Conservation (phyloP, 83 land plant genomes). For the Picea abies region DNA sequence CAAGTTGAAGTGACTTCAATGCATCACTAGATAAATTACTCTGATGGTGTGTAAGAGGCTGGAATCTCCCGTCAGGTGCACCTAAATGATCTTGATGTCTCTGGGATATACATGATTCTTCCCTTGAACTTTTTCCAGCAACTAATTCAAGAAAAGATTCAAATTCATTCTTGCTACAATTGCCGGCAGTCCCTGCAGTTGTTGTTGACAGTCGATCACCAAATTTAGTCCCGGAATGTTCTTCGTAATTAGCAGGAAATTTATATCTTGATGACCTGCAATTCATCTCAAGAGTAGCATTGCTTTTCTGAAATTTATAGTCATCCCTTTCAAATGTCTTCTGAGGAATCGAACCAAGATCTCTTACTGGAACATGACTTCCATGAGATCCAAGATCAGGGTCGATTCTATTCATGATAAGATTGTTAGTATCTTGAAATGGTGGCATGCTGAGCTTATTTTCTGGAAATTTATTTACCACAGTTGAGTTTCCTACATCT, state of each 20-base stretch:
- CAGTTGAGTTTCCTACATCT: too few relatives aligned
- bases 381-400: not conserved
- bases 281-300: not conserved
- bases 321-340: too few relatives aligned
- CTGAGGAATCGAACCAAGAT: too few relatives aligned
- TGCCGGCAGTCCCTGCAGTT: not conserved
- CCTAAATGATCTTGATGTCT: not conserved
- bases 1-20: not conserved
- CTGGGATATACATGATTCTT: conserved; percentile 12
- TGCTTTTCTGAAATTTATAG: not conserved
- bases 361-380: not conserved
- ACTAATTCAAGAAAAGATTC: not conserved
- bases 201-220: conserved; percentile 1
- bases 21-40: conserved; percentile 12
- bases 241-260: not conserved
- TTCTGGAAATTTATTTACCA: not conserved
- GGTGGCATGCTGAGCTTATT: not conserved
- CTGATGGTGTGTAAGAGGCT: not conserved
- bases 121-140: conserved; percentile 6
- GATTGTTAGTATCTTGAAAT: not conserved
- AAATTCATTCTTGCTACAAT: not conserved
- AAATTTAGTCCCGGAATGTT: not conserved
- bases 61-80: not conserved
- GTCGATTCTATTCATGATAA: not conserved
- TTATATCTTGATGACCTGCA: not conserved